These are phyloP conservation scores for Fusarium mexicanum DNA, from an alignment of 2,329 filamentous ascomycete genomes.

Conservation along the genomic window DNA sequence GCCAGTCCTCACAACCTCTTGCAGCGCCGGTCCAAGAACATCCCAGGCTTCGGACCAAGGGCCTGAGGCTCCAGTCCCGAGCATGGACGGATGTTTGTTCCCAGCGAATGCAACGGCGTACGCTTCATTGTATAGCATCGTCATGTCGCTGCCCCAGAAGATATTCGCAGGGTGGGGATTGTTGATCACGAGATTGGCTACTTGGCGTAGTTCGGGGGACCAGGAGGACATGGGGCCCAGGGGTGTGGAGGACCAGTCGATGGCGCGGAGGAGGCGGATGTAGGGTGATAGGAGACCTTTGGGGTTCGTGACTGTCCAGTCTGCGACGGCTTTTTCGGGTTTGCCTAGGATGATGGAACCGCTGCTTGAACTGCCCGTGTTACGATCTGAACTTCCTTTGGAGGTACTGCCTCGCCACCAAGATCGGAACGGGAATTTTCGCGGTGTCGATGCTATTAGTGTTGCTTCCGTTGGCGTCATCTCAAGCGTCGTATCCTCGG, in stretches of 20 bases:
- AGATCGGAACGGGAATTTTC: not conserved
- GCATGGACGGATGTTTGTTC: slow-evolving; percentile 68
- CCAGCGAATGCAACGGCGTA: slow-evolving; percentile 66
- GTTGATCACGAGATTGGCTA: slow-evolving; percentile 50
- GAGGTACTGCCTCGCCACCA: slow-evolving; percentile 10
- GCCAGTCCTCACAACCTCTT: slow-evolving; percentile 50
- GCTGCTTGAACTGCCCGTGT: slow-evolving; percentile 41
- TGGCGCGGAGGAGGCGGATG: slow-evolving; percentile 43
- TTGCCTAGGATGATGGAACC: slow-evolving; percentile 43
- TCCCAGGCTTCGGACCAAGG: slow-evolving; percentile 64
- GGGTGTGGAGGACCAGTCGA: slow-evolving; percentile 56
- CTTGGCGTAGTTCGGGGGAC: slow-evolving; percentile 56
- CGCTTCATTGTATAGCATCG: slow-evolving; percentile 72
- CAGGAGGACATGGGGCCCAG: slow-evolving; percentile 56
- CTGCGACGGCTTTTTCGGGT: slow-evolving; percentile 48
- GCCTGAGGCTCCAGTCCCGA: slow-evolving; percentile 66
- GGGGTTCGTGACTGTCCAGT: slow-evolving; percentile 48
- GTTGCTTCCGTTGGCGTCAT: not conserved
- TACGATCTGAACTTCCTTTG: slow-evolving; percentile 43
- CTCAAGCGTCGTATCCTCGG: not conserved
- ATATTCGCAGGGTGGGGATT: slow-evolving; percentile 59
- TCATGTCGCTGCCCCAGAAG: slow-evolving; percentile 70
- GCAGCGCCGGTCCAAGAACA: slow-evolving; percentile 44
- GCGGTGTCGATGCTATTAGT: not conserved
- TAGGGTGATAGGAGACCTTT: slow-evolving; percentile 46